phyloP scores from a whole-genome alignment of 2,329 filamentous ascomycete genomes.

The Waltergamsia citrina region DNA sequence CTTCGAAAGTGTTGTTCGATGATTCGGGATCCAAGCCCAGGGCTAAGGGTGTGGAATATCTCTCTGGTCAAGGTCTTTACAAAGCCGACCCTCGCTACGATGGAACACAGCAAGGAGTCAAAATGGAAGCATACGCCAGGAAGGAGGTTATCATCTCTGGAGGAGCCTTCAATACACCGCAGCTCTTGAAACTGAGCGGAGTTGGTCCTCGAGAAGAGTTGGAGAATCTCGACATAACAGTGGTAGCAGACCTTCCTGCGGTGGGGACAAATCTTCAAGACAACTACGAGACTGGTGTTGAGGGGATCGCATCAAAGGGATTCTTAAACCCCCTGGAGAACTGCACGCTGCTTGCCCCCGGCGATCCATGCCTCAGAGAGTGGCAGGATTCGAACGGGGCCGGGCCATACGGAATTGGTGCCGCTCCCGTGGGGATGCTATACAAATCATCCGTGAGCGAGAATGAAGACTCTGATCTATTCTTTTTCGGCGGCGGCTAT shows the following conservation, averaged over 20 bases:
- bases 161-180: conserved; percentile 43
- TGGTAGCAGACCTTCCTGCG: conserved; percentile 44
- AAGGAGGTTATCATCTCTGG: conserved; percentile 38
- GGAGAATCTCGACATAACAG: conserved; percentile 23
- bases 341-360: conserved; percentile 18
- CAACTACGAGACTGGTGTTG: conserved; percentile 32
- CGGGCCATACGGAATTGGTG: conserved; percentile 16
- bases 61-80: conserved; percentile 11
- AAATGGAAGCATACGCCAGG: neutral
- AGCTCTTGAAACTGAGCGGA: conserved; percentile 42
- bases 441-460: conserved; percentile 18
- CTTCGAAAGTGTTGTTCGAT: conserved; percentile 7
- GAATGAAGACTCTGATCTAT: conserved; percentile 34
- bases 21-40: conserved; percentile 10
- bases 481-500: conserved; percentile 41
- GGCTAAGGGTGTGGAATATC: conserved; percentile 26
- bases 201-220: conserved; percentile 31
- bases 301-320: conserved; percentile 19
- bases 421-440: conserved; percentile 26
- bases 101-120: neutral
- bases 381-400: conserved; percentile 20
- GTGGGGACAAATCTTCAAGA: conserved; percentile 53
- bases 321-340: conserved; percentile 14
- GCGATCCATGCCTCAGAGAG: conserved; percentile 25
- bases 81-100: conserved; percentile 7